Base-by-base conservation (phyloP, 2,329 filamentous ascomycete species). In the Monosporascus sp. region DNA sequence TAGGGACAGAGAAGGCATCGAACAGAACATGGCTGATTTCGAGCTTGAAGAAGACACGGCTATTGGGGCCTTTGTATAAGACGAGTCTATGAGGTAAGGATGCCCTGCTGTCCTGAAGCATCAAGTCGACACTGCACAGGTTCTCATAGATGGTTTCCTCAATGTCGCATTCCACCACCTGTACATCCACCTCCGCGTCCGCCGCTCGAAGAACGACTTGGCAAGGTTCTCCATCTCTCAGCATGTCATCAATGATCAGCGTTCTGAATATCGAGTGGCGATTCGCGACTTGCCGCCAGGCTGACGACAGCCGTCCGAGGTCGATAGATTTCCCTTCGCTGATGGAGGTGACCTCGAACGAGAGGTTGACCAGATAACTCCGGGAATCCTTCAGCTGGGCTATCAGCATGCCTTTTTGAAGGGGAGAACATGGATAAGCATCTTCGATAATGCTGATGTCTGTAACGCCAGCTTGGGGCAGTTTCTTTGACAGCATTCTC, bases 351-450 rank as follows among this genome's bases (percentile, higher is more conserved):
- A 18, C 9, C 20, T 44, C 41, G n/a, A 44, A 44, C 20, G 41
- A 44, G 20, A 44, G 41, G 6, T 44, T 44, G 41, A 22, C 38
- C 6, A 39, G 38, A 39, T 44, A 44, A 24, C 20, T 18, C 20
- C 20, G 41, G 20, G 41, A 8, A 6, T 44, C 41, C 20, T 44
- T 44, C 17, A 22, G 11, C 20, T 44, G 41, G 20, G n/a, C 20
- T 20, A 58, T 31, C 24, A 58, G 51, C 15, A 58, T 57, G 27
- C 57, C 57, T 17, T 51, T 39, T 31, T 58, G 57, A 27, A 58
- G 48, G 14, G 57, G 54, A n/a, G 57, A 54, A 31, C 52, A 57
- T 6, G 57, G 54, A 47, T 53, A 57, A 18, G 51, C 49, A 25
- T 55, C 47, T 38, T 53, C 37, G 15, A 53, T 24, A 37, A 22